Conservation (phyloP, 306 rosid genomes). For the Dryas drummondii region DNA sequence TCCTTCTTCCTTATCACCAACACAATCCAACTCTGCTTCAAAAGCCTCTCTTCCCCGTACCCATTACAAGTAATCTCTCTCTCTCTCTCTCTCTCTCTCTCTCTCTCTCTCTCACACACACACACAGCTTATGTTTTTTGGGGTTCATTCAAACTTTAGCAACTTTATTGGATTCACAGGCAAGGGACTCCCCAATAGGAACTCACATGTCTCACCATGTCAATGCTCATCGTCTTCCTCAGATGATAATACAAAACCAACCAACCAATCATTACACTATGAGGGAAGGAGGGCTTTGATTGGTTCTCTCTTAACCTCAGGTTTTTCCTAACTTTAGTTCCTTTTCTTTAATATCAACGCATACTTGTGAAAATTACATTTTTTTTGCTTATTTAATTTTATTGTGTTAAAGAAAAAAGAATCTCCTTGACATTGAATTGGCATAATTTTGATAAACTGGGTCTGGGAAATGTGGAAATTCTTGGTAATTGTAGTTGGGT, state of each 20-base stretch:
- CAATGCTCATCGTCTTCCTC: constrained; percentile 50
- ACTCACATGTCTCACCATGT: constrained; percentile 37
- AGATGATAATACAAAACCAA: constrained; percentile 31
- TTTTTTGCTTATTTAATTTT: background rate
- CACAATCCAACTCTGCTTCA: constrained; percentile 43
- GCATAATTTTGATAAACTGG: background rate
- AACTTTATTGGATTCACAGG: constrained; percentile 44
- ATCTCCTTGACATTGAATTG: background rate
- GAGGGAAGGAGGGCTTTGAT: constrained; percentile 80
- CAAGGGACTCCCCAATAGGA: constrained; percentile 36
- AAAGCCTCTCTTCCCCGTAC: constrained; percentile 42
- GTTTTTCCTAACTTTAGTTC: constrained; percentile 33
- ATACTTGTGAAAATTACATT: background rate
- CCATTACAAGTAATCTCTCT: constrained; percentile 50
- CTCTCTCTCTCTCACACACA: background rate
- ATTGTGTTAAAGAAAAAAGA: background rate
- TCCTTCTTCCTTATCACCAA: constrained; percentile 47
- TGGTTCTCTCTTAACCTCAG: constrained; percentile 60
- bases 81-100: constrained; percentile 21
- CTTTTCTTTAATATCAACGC: background rate
- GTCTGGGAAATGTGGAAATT: background rate
- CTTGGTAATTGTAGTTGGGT: background rate
- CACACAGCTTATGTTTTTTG: background rate
- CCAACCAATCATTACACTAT: constrained; percentile 33
- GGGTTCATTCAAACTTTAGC: constrained; percentile 22